These are phyloP conservation scores for Thalia dealbata DNA, from an alignment of 176 grass and related monocot genomes.

Conservation along the genomic window DNA sequence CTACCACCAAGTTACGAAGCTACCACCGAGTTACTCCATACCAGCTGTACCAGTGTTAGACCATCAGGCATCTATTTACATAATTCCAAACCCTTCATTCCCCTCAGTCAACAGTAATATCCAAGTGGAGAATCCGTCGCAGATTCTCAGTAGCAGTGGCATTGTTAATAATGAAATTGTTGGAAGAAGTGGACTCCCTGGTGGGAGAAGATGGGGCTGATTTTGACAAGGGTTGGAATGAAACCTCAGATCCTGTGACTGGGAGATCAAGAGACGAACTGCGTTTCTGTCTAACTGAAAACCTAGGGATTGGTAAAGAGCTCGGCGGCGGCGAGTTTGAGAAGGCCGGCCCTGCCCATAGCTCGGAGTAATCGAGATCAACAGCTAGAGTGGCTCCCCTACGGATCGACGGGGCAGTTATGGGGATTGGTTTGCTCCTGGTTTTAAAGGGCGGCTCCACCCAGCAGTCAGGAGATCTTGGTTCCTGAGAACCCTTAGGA, in stretches of 20 bases:
- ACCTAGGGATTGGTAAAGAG: constrained; percentile 20
- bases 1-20: too few relatives aligned
- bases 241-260: constrained; percentile 5
- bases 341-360: constrained; percentile 72
- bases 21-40: too few relatives aligned
- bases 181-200: constrained; percentile 14
- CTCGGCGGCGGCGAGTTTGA: constrained; percentile 81
- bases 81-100: too few relatives aligned
- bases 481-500: constrained; percentile 14
- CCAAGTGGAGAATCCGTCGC: too few relatives aligned
- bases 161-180: too few relatives aligned
- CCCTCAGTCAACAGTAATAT: too few relatives aligned
- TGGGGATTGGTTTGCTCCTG: constrained; percentile 53
- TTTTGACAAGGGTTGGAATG: too few relatives aligned
- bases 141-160: too few relatives aligned
- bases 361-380: constrained; percentile 46
- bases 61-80: too few relatives aligned
- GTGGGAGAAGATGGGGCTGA: constrained; percentile 40
- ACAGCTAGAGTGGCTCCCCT: constrained; percentile 16
- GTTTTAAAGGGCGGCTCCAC: constrained; percentile 22
- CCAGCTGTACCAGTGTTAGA: too few relatives aligned
- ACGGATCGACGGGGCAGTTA: constrained; percentile 35
- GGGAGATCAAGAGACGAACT: constrained; percentile 43
- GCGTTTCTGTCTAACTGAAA: too few relatives aligned
- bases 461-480: constrained; percentile 31